phyloP scores from a whole-genome alignment of 768 basidiomycete genomes.

The Kwoniella heveanensis region DNA sequence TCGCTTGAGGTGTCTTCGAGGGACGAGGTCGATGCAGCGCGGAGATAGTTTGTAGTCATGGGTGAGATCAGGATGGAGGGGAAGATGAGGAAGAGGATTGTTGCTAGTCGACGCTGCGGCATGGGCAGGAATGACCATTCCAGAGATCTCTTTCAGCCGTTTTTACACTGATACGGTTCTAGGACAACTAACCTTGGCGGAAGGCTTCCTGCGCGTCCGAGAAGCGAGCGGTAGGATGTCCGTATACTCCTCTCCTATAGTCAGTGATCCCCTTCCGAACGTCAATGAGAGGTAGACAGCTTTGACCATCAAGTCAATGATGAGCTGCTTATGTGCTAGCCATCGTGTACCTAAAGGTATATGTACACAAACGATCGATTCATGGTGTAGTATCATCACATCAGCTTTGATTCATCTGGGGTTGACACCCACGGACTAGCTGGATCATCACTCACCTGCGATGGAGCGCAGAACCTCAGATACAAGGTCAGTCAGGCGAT shows the following conservation, averaged over 20 bases:
- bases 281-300: conserved; percentile 51
- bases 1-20: neutral
- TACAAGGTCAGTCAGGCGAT: conserved; percentile 42
- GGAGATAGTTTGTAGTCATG: conserved; percentile 26
- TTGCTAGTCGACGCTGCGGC: conserved; percentile 42
- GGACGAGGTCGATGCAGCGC: neutral
- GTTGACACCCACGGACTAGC: neutral
- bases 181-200: neutral
- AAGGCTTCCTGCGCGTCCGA: conserved; percentile 12
- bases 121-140: neutral
- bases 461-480: conserved; percentile 47
- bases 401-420: no score
- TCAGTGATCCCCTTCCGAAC: conserved; percentile 51
- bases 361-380: no score
- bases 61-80: conserved; percentile 38
- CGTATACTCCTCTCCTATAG: conserved; percentile 56
- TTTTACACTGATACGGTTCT: no score
- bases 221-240: conserved; percentile 51
- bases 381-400: neutral
- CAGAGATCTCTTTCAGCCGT: no score
- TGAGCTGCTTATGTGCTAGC: conserved; percentile 41
- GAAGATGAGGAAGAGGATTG: conserved; percentile 40
- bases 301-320: conserved; percentile 43
- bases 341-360: conserved; percentile 42
- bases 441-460: conserved; percentile 37